Evolutionary conservation across 257 asterid genomes (phyloP).

Genomic region (Leonotis leonurus): DNA sequence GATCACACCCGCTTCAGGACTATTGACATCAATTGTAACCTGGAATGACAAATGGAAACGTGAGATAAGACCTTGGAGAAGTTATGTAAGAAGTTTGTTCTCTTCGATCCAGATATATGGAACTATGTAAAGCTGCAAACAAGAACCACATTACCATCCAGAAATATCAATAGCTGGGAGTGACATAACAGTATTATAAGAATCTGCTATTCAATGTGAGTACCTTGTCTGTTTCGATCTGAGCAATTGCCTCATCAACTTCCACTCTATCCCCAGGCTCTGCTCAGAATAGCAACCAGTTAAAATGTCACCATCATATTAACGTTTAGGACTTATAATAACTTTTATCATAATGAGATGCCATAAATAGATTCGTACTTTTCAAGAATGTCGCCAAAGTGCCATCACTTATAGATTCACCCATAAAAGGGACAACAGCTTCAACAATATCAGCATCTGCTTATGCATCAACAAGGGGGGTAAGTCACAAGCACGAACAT

Average conservation of each 20-base stretch:
- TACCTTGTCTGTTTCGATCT: conserved; percentile 98
- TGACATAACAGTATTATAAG: background rate
- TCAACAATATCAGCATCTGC: conserved; percentile 61
- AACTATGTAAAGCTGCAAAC: background rate
- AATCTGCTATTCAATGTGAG: background rate
- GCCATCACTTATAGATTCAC: conserved; percentile 93
- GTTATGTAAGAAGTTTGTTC: background rate
- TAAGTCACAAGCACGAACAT: background rate
- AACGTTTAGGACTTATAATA: background rate
- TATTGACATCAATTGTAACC: conserved; percentile 96
- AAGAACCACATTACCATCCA: background rate
- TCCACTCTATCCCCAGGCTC: conserved; percentile 88
- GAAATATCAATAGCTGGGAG: conserved; percentile 6
- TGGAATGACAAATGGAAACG: conserved; percentile 21
- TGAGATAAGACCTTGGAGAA: conserved; percentile 10
- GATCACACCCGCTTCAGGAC: conserved; percentile 98
- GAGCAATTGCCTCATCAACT: conserved; percentile 92
- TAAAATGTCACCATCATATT: conserved; percentile 4
- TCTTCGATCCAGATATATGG: background rate
- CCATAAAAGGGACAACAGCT: conserved; percentile 96
- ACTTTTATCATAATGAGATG: background rate
- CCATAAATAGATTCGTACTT: conserved; percentile 37
- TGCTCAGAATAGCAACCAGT: conserved; percentile 28
- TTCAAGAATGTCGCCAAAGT: conserved; percentile 78
- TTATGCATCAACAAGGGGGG: conserved; percentile 10